Conservation (phyloP, 78 protist species). For the Dictyostelium brefeldianum region DNA sequence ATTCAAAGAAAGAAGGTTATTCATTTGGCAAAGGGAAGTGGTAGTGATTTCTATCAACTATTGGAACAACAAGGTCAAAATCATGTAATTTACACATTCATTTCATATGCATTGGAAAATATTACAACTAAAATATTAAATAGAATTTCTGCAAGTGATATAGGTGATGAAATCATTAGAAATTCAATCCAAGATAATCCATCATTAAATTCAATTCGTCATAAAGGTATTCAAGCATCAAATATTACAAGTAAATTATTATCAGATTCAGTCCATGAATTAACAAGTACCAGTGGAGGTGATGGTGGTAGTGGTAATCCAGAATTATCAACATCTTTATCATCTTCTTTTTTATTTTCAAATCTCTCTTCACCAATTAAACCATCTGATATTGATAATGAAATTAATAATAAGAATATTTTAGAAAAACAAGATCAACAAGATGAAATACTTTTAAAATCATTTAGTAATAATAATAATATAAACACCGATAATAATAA, state of each 20-base stretch:
- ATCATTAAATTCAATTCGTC: slow-evolving; percentile 35
- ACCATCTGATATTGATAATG: background rate
- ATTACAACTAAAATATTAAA: slow-evolving; percentile 33
- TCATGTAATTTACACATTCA: slow-evolving; percentile 40
- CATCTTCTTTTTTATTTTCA: background rate
- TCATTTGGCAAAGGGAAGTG: background rate
- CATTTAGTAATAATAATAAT: background rate
- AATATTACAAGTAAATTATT: slow-evolving; percentile 43
- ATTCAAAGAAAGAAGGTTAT: slow-evolving; percentile 50
- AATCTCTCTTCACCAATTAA: background rate
- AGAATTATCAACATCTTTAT: slow-evolving; percentile 3
- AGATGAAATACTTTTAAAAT: background rate
- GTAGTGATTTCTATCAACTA: slow-evolving; percentile 24
- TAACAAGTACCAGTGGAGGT: background rate
- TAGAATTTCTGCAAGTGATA: background rate
- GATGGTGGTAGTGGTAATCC: background rate
- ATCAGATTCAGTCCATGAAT: background rate
- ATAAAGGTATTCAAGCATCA: slow-evolving; percentile 32
- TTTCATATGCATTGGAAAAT: slow-evolving; percentile 54
- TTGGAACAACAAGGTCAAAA: slow-evolving; percentile 15
- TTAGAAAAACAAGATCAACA: background rate
- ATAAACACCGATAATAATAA: background rate
- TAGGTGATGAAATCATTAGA: slow-evolving; percentile 50
- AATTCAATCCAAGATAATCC: slow-evolving; percentile 19
- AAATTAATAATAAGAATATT: background rate